Evolutionary conservation across 352 stramenopile genomes (phyloP), one percentile per base, ranked within the genome.

Genomic region (Phytopythium montanum): DNA sequence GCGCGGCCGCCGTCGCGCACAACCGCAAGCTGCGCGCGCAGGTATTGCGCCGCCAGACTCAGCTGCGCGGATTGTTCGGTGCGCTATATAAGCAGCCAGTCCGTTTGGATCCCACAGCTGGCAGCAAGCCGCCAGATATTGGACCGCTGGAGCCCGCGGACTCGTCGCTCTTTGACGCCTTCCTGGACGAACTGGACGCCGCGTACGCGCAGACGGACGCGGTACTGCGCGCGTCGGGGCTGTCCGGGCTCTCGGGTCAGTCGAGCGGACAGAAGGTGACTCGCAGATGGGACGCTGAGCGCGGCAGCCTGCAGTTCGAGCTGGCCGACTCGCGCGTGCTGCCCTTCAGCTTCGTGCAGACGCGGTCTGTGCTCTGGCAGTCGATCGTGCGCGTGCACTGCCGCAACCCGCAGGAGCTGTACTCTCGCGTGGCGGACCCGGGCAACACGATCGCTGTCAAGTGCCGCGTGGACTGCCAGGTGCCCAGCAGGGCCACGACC

Each of bases 391-490:
- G 59, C 14, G 23, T 56, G 3, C 55, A 68, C 56, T 65, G 63
- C 18, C 62, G 65, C 13, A 44, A 66, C 26, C 42, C 60, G 25
- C 31, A 65, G 45, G 56, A 69, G 5, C 28, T 63, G 39, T 76
- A 68, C 36, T 42, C 59, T 13, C 44, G 51, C 19, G 19, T 69
- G 7, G 54, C 21, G 18, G 48, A 66, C 21, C 64, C 67, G 9
- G 54, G 68, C 3, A 56, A 75, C 49, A 68, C 67, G 0, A 57
- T 70, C 46, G 62, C 68, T 0, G 46, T 70, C 33, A 66, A 73
- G 21, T 76, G 66, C 31, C 62, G 60, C n/a, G 45, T 68, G 33
- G 39, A 59, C 59, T 45, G 51, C 26, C 25, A 61, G 36, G 18
- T 59, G 33, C 26, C 12, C 25, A 13, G 25, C 53, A 50, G 39